phyloP scores from a whole-genome alignment of 1,284 basidiomycete genomes.

The Rhodotorula sp. region DNA sequence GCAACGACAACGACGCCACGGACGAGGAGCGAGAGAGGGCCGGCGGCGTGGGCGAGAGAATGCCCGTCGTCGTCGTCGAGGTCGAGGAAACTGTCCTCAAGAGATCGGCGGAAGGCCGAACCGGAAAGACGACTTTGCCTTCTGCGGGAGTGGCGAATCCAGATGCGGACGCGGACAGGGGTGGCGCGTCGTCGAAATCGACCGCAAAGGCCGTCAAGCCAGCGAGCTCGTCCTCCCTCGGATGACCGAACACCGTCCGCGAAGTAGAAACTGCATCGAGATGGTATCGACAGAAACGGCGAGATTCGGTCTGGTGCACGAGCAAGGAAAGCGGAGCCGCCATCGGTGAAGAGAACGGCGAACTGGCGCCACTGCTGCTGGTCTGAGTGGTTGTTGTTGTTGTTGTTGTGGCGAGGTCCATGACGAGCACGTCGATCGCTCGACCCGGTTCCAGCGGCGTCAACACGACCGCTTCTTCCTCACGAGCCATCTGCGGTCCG shows the following conservation, averaged over 20 bases:
- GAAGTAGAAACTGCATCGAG: not conserved
- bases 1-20: not conserved
- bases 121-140: not conserved
- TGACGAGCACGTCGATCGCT: slow-evolving; percentile 45
- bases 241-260: slow-evolving; percentile 20
- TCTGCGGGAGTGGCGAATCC: slow-evolving; percentile 6
- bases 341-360: not conserved
- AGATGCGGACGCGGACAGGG: not conserved
- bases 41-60: slow-evolving; percentile 2
- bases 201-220: slow-evolving; percentile 32
- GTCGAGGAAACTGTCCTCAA: not conserved
- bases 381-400: too few relatives aligned
- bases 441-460: slow-evolving; percentile 49
- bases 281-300: slow-evolving; percentile 12
- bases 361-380: not conserved
- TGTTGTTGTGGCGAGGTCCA: not conserved
- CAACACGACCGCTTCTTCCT: slow-evolving; percentile 45
- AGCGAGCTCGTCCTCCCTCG: slow-evolving; percentile 7
- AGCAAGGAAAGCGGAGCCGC: slow-evolving; percentile 6
- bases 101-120: not conserved
- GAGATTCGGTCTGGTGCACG: slow-evolving; percentile 9
- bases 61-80: not conserved
- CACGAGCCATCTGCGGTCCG: not conserved
- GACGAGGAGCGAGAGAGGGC: slow-evolving; percentile 6
- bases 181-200: slow-evolving; percentile 28